Evolutionary conservation across 306 rosid genomes (phyloP), one percentile per base, ranked within the genome.

Genomic region (Prunus mongolica): DNA sequence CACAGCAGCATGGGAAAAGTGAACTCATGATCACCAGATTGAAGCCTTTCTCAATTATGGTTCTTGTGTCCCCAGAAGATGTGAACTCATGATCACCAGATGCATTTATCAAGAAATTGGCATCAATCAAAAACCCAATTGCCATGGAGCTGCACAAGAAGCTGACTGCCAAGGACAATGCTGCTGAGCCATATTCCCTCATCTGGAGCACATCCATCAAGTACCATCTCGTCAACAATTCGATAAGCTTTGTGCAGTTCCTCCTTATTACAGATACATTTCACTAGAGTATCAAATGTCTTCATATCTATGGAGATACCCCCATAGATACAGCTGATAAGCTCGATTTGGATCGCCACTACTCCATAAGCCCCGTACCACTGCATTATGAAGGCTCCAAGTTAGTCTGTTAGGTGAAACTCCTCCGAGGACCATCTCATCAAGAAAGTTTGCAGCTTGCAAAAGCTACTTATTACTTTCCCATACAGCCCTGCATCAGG

Each of bases 371-470:
- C 93, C 95, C 67, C 84, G 88, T 64, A 86, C 92, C 73, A 91
- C 96, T 78, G 65, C 85, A 80, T 89, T 91, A 79, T 92, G 97
- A 76, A 92, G 87, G 80, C 86, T 79, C 96, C 98, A 90, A 60
- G 91, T 94, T 79, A 86, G 11, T 77, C 93, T 82, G 74, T 83
- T 90, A 1, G 92, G 97, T 7, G 82, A 81, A 24, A 86, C 76
- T 51, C 95, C 85, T 3, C 89, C 77, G 65, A 92, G 91, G 71
- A 85, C 82, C 96, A 94, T 94, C 86, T 90, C 97, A 82, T 94
- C 98, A 75, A 94, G 79, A 80, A 90, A 85, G 87, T 94, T 89
- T 70, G 96, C 96, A 72, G 98, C 98, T 84, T 89, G 82, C 96
- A 91, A 72, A 89, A 80, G 73, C 96, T 84, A 58, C 49, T 82